Conservation (phyloP, 352 stramenopile genomes). For the Plasmopara muralis region DNA sequence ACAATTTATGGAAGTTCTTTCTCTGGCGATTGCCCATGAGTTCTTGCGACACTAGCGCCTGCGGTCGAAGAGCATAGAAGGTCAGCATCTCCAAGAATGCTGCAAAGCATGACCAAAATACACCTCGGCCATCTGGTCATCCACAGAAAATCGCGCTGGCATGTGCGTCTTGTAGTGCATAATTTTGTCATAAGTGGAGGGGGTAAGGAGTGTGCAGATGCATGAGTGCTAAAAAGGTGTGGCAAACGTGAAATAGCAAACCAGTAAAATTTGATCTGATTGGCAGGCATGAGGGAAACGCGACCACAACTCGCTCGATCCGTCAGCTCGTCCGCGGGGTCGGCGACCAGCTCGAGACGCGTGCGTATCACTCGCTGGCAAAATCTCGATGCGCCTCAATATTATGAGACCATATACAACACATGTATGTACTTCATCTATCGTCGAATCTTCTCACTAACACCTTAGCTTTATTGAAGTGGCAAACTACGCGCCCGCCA, state of each 20-base stretch:
- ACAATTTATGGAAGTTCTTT: constrained; percentile 87
- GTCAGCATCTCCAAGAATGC: constrained; percentile 1
- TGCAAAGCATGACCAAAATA: neutral
- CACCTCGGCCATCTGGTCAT: constrained; percentile 86
- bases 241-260: too few species aligned
- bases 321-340: constrained; percentile 20
- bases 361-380: constrained; percentile 23
- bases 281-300: constrained; percentile 8
- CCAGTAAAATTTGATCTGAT: too few species aligned
- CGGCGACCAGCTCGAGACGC: constrained; percentile 21
- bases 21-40: constrained; percentile 73
- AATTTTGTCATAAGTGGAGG: neutral
- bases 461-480: constrained; percentile 12
- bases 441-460: neutral
- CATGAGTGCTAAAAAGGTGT: neutral
- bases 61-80: constrained; percentile 1
- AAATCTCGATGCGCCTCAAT: constrained; percentile 27
- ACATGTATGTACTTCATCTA: constrained; percentile 12
- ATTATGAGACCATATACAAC: constrained; percentile 30
- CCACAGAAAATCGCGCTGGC: constrained; percentile 75
- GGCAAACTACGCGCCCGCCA: constrained; percentile 31
- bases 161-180: constrained; percentile 88
- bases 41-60: constrained; percentile 72
- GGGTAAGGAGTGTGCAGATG: neutral
- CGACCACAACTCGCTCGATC: constrained; percentile 24